Base-by-base conservation (phyloP, 192 early-diverging fungal species). In the Bifiguratus adelaidae region DNA sequence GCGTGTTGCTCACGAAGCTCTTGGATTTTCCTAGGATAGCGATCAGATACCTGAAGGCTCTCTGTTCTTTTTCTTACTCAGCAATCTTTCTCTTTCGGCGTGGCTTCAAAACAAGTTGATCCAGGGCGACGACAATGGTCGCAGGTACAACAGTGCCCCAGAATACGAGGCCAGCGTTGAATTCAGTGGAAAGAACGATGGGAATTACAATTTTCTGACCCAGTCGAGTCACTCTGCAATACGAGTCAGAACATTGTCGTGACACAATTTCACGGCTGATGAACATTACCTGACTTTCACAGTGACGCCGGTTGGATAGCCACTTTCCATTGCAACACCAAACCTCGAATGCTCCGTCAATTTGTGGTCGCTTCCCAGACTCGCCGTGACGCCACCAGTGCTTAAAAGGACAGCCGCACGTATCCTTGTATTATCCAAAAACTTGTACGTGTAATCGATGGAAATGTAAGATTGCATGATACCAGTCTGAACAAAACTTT, bases 151-250 rank as follows among this genome's bases (percentile, higher is more conserved):
- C 44, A 2, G 66, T 42, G 0, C 74, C 79, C 48, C 61, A 71
- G 19, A 80, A 62, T 2, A 73, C 65, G 4, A 83, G 48, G 24
- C 50, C 59, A 11, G 68, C 30, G 35, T 82, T 75, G n/a, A 74
- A 72, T 13, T 69, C 63, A 2, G 68, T 55, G 7, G 85, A 61
- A 28, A 89, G 50, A 0, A 81, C 48, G 30, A 89, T 60, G 7
- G 87, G 87, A 12, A 89, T 41, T 2, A 61, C 57, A 16, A 88
- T 45, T 30, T 56, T 72, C 60, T 89, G 85, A 13, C 76, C 83
- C 45, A 89, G 61, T 7, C 83, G 76, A 40, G 62, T 59, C 22
- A 83, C 59, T 47, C 76, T 78, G 30, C 8, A 6, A 34, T 7
- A 19, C 29, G 33, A 37, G 9, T 16, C 19, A 43, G 22, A 22